Percentiles rank a stretch among this genome's conserved stretches.
These are phyloP conservation scores for Mikania micrantha DNA, from an alignment of 129 eudicot genomes.

Conservation along the genomic window DNA sequence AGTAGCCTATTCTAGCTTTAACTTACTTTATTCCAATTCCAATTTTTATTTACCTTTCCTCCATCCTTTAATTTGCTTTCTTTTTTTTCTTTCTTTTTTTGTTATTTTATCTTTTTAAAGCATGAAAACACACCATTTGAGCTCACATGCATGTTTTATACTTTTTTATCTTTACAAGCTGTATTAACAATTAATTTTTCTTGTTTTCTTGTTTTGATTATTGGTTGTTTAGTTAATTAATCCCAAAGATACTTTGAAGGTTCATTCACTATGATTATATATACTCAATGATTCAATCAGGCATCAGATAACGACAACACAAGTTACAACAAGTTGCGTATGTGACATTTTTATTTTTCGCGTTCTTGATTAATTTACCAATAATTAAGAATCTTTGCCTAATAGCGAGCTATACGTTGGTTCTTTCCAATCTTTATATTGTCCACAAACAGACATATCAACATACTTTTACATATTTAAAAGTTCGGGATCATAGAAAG, in stretches of 20 bases:
- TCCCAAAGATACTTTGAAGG: conserved; percentile 41
- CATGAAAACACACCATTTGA: conserved; percentile 19
- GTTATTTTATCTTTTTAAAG: conserved; percentile 22
- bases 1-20: conserved; percentile 27
- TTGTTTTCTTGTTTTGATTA: neutral
- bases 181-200: conserved; percentile 6
- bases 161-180: conserved; percentile 8
- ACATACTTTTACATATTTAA: neutral
- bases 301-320: conserved; percentile 1
- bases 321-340: neutral
- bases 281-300: conserved; percentile 28
- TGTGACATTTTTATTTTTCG: neutral
- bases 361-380: conserved; percentile 18
- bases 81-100: conserved; percentile 1
- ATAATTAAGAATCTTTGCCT: conserved; percentile 11
- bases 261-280: conserved; percentile 40
- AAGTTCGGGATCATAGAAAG: no score
- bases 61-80: conserved; percentile 31
- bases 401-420: conserved; percentile 4
- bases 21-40: conserved; percentile 30
- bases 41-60: conserved; percentile 19
- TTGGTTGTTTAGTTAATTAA: conserved; percentile 10
- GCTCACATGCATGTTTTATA: conserved; percentile 20
- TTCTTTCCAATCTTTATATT: neutral
- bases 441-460: neutral